A percentile compares a stretch with the other conserved stretches of the same genome.
Conservation (phyloP, 1,139 yeast genomes). For the Sugiyamaella grinbergsii region DNA sequence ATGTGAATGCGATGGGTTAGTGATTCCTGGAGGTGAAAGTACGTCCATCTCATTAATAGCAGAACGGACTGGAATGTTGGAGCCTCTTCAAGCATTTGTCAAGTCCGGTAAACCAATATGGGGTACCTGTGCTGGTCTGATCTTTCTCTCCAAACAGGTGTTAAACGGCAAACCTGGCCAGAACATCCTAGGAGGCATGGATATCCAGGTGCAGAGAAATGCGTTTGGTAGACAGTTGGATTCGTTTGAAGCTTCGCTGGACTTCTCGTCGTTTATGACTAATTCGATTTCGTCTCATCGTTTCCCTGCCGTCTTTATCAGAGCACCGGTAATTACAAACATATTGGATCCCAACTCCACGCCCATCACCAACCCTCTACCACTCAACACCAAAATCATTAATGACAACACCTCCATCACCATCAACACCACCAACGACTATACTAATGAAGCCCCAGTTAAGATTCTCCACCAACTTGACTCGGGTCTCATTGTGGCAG, state of each 20-base stretch:
- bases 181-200: constrained; percentile 63
- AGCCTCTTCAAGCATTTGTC: constrained; percentile 57
- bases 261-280: constrained; percentile 42
- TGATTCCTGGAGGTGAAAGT: constrained; percentile 81
- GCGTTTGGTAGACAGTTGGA: constrained; percentile 81
- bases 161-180: constrained; percentile 58
- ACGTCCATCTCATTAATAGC: constrained; percentile 76
- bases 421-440: constrained; percentile 40
- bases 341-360: constrained; percentile 5
- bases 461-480: constrained; percentile 33
- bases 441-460: constrained; percentile 43
- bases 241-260: constrained; percentile 58
- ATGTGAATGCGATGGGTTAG: constrained; percentile 56
- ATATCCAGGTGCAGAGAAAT: constrained; percentile 66
- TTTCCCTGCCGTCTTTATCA: constrained; percentile 50
- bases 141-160: constrained; percentile 61
- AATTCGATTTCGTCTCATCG: constrained; percentile 1
- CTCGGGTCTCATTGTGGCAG: constrained; percentile 59
- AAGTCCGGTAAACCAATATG: constrained; percentile 59
- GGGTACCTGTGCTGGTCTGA: constrained; percentile 90
- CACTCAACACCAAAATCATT: constrained; percentile 39
- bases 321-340: constrained; percentile 59
- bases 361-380: constrained; percentile 9
- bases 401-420: constrained; percentile 38
- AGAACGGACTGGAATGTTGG: constrained; percentile 60